Evolutionary conservation across 495 filamentous ascomycete genomes (phyloP), one percentile per base, ranked within the genome.

Genomic region (Lophiotrema nucula): DNA sequence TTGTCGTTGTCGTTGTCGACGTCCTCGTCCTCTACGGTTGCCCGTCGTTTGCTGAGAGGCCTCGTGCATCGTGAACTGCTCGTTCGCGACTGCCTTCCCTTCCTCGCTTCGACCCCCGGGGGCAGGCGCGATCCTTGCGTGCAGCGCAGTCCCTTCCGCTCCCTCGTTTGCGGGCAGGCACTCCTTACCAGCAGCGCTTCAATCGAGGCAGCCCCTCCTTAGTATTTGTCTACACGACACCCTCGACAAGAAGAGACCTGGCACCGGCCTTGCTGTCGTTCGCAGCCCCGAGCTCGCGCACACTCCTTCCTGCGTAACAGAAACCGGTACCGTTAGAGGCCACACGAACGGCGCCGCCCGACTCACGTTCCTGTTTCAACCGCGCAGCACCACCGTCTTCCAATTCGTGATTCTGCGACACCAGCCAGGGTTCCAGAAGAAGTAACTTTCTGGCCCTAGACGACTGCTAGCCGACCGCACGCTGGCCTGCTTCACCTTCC

Each of bases 331-430:
- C 42, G 62, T 65, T 35, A 56, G 49, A 65, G 51, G 31, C 39
- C 24, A 1, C 16, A 2, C 26, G 16, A 62, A 25, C 44, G 47
- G 52, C 43, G 41, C 47, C 60, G 6, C 19, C 19, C 19, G 39
- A 6, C 39, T 11, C 37, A 47, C 52, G 19, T n/a, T 24, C 11
- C 46, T 37, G 62, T 65, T 65, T 65, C 62, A 65, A 47, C 39
- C 45, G 25, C 41, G 37, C 57, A 50, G 49, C 62, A 60, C 43
- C 13, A 31, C 52, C 28, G 49, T 64, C 31, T 47, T 21, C 42
- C 46, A 45, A 65, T 60, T 65, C 44, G 56, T 56, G 50, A 50
- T 60, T 47, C 56, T 60, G 62, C 56, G 22, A 60, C 62, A 47
- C 15, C 23, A 16, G 42, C 6, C 38, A 37, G 60, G 54, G 48